These are phyloP conservation scores for Nicotiana paniculata DNA, from an alignment of 257 asterid genomes.

Conservation along the genomic window DNA sequence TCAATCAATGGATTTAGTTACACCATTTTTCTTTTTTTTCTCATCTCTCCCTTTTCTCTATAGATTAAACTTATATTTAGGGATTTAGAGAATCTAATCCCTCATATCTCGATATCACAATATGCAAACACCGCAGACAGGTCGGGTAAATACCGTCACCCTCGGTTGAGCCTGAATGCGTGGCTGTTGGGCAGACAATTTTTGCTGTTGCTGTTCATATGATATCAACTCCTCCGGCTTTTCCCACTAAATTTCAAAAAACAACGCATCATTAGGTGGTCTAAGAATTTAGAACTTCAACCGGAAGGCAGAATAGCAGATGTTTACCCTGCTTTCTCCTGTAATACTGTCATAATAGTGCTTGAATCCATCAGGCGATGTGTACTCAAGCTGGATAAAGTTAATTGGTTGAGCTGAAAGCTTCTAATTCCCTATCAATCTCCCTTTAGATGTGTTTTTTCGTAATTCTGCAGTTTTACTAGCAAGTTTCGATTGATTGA, in stretches of 20 bases:
- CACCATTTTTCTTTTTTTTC: too few relatives aligned
- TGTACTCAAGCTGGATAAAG: conserved; percentile 41
- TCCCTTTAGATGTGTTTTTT: neutral
- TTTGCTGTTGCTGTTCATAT: conserved; percentile 56
- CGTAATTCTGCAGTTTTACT: neutral
- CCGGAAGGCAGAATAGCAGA: neutral
- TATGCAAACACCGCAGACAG: too few relatives aligned
- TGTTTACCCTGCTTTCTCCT: conserved; percentile 90
- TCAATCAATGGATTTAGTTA: too few relatives aligned
- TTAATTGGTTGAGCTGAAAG: conserved; percentile 4
- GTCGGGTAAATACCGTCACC: too few relatives aligned
- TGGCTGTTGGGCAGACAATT: conserved; percentile 39
- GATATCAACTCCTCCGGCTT: conserved; percentile 73
- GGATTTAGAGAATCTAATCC: too few relatives aligned
- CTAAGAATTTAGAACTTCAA: neutral
- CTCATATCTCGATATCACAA: too few relatives aligned
- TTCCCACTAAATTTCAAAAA: conserved; percentile 64
- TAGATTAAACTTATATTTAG: too few relatives aligned
- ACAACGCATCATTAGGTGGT: neutral
- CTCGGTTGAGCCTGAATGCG: conserved; percentile 40
- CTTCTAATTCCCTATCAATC: neutral
- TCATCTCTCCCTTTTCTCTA: too few relatives aligned
- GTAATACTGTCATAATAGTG: conserved; percentile 75
- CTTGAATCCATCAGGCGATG: conserved; percentile 88
- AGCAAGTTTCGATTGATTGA: neutral